Percentiles rank a stretch among this genome's conserved stretches.
phyloP scores from a whole-genome alignment of 352 stramenopile species.

The Discostella stelligera region DNA sequence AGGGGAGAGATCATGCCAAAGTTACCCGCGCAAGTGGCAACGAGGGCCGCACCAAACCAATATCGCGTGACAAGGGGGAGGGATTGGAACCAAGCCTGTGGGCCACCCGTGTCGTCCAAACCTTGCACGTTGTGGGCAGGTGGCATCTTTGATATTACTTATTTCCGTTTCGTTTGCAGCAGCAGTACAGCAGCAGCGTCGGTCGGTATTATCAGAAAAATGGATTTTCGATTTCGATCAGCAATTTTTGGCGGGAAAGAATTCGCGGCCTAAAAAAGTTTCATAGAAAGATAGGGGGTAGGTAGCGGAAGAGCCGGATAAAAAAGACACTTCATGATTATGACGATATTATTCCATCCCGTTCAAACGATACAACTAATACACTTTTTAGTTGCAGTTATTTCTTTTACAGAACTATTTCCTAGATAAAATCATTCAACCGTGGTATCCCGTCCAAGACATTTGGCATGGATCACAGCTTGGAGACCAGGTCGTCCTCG shows the following conservation, averaged over 20 bases:
- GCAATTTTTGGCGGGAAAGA: too few species aligned
- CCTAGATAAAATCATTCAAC: not conserved
- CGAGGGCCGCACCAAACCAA: conserved; percentile 69
- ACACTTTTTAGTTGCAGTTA: too few species aligned
- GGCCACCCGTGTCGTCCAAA: conserved; percentile 44
- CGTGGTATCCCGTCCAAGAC: not conserved
- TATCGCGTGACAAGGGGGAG: conserved; percentile 75
- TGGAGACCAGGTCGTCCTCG: conserved; percentile 40
- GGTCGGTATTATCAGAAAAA: too few species aligned
- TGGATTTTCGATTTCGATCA: not conserved
- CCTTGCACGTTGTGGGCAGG: conserved; percentile 32
- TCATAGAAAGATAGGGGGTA: too few species aligned
- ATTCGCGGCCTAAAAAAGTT: too few species aligned
- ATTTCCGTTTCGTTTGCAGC: not conserved
- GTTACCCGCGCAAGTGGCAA: conserved; percentile 66
- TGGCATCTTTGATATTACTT: conserved; percentile 11
- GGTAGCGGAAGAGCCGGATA: too few species aligned
- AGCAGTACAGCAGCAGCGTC: too few species aligned
- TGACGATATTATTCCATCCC: too few species aligned
- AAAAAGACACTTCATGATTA: too few species aligned
- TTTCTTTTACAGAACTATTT: too few species aligned
- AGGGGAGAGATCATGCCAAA: conserved; percentile 61
- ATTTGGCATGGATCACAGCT: conserved; percentile 18
- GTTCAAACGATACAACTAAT: too few species aligned
- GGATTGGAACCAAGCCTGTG: conserved; percentile 67